phyloP scores from a whole-genome alignment of 768 basidiomycete genomes.

The Mycena sanguinolenta region DNA sequence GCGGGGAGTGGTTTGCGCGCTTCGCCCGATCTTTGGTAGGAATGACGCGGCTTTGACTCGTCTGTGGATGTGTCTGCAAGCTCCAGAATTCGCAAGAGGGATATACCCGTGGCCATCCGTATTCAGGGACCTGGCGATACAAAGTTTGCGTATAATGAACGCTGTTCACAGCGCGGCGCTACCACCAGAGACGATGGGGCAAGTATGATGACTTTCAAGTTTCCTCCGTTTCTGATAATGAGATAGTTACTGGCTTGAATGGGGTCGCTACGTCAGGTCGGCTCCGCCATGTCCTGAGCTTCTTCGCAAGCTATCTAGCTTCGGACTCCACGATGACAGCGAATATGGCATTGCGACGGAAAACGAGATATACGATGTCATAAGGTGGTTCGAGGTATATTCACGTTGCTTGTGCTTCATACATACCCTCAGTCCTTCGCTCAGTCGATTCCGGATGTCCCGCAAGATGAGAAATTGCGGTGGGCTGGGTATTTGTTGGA shows the following conservation, averaged over 20 bases:
- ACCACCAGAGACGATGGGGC: slow-evolving; percentile 26
- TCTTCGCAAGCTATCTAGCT: slow-evolving; percentile 14
- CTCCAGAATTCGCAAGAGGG: slow-evolving; percentile 18
- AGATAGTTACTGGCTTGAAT: slow-evolving; percentile 33
- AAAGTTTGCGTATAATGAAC: slow-evolving; percentile 27
- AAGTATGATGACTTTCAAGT: neutral
- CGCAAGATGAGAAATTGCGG: slow-evolving; percentile 19
- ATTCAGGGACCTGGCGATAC: slow-evolving; percentile 25
- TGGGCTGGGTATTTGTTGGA: slow-evolving; percentile 23
- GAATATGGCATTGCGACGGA: slow-evolving; percentile 7
- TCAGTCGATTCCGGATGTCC: slow-evolving; percentile 17
- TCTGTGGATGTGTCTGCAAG: slow-evolving; percentile 28
- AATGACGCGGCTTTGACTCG: slow-evolving; percentile 4
- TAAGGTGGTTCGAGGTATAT: slow-evolving; percentile 35
- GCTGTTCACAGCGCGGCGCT: neutral
- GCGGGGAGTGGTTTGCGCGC: slow-evolving; percentile 16
- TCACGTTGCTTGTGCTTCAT: neutral
- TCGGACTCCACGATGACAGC: slow-evolving; percentile 25
- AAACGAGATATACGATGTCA: slow-evolving; percentile 33
- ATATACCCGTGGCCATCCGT: slow-evolving; percentile 18
- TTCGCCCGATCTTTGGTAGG: slow-evolving; percentile 23
- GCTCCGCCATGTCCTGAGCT: slow-evolving; percentile 21
- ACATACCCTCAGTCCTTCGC: neutral
- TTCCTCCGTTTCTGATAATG: neutral
- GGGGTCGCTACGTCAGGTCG: slow-evolving; percentile 33